Evolutionary conservation across 306 rosid species (phyloP), one percentile per base, ranked within the genome.

Genomic region (Hippophae rhamnoides): DNA sequence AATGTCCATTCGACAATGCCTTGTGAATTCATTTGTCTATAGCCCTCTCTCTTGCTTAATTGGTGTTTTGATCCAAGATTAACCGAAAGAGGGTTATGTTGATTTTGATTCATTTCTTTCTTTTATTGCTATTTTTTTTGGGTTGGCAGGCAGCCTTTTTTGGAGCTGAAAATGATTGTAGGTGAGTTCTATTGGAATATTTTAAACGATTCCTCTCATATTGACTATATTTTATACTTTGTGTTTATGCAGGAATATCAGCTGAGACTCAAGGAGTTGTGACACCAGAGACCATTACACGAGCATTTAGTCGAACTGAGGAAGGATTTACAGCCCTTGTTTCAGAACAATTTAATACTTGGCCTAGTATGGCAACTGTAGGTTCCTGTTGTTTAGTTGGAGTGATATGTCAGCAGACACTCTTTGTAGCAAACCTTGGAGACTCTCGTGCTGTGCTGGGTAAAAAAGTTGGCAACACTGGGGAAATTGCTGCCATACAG

Each of bases 361-460:
- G 57, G n/a, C 89, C 95, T 27, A 71, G 78, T 54, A 49, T 89
- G 55, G 97, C 92, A 14, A 84, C 97, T 40, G 81, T 84, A 13
- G 97, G 97, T 55, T 45, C 97, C 0, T 89, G 97, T 72, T 86
- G 97, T 76, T 72, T 89, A 44, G 97, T 84, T 69, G 97, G 95
- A 59, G 87, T 84, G 56, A 82, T 89, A 72, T 82, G 58, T 63
- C 92, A 73, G 77, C 87, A 68, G 78, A 89, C 95, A 0, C 83
- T 89, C 38, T 89, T 76, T 56, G 76, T 86, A 54, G 97, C 97
- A 0, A 89, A 73, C 71, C 75, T 84, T 26, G 97, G 97, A 57
- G 97, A 89, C 72, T 89, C 92, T 14, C 97, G 97, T 13, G 79
- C 74, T 61, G 97, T 89, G 58, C 60, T 89, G 82, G 97, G 97